A percentile compares a stretch with the other conserved stretches of the same genome.
phyloP scores from a whole-genome alignment of 2,329 filamentous ascomycete species.

The Cladophialophora immunda region DNA sequence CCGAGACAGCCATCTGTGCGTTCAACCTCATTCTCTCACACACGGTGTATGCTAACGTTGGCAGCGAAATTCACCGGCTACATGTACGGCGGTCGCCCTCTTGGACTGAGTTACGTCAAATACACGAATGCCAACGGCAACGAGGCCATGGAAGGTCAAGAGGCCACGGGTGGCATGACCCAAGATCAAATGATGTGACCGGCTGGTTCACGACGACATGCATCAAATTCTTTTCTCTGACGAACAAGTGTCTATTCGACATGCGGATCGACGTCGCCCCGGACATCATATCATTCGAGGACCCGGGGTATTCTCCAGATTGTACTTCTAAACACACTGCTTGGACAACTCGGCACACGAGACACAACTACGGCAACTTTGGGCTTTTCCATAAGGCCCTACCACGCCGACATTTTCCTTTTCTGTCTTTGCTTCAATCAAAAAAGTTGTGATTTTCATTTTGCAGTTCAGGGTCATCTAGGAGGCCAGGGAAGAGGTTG shows the following conservation, averaged over 20 bases:
- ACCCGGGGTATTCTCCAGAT: conserved; percentile 3
- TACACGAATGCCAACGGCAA: conserved; percentile 75
- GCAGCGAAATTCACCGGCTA: conserved; percentile 94
- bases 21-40: neutral
- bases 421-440: neutral
- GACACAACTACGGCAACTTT: neutral
- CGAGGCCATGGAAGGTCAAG: conserved; percentile 84
- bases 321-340: conserved; percentile 22
- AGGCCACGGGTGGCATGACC: conserved; percentile 74
- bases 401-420: conserved; percentile 1
- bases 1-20: conserved; percentile 84
- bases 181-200: conserved; percentile 96
- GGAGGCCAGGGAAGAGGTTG: conserved; percentile 1
- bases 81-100: conserved; percentile 92
- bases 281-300: neutral
- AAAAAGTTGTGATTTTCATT: conserved; percentile 23
- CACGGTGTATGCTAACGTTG: conserved; percentile 14
- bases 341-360: conserved; percentile 19
- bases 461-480: conserved; percentile 9
- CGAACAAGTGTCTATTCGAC: neutral
- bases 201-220: neutral
- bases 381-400: neutral
- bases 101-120: conserved; percentile 92
- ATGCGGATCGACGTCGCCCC: conserved; percentile 2
- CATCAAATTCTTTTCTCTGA: neutral